Base-by-base conservation (phyloP, 2,329 filamentous ascomycete genomes). In the Periglandula ipomoeae region DNA sequence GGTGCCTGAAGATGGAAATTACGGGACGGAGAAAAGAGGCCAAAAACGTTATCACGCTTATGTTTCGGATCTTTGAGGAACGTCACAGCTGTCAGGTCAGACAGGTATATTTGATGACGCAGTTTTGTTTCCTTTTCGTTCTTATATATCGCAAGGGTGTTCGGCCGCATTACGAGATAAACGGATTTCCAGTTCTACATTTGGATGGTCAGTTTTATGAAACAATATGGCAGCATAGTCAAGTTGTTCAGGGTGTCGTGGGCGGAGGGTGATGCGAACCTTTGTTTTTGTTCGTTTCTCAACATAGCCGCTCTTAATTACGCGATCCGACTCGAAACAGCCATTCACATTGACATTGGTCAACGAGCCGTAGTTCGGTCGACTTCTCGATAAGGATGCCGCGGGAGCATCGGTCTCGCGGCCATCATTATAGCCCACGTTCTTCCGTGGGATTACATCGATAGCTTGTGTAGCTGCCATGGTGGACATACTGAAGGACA, bases 281-380 rank as follows among this genome's bases (percentile, higher is more conserved):
- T 94, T 95, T 52, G 91, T 97, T 73, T 91, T 95, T 17, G 89
- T 94, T 57, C 91, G 82, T 69, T 95, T 95, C 61, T 86, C 79
- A 35, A 95, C 82, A 56, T 85, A 85, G 51, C 91, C 90, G 50
- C 85, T 82, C 70, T 95, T 97, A 65, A 97, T 78, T 48, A 97
- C 87, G 45, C 89, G 84, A 66, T 98, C 93, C 61, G 94, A 95
- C 61, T 93, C 90, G 65, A 95, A 98, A 66, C 89, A 93, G 53
- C 93, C 93, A 66, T 95, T 90, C 66, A 95, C 85, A 63, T 91
- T 95, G 55, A 97, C 89, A 4, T 89, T 88, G 26, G 88, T 93
- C 61, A 89, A 82, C 15, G 82, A 75, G 55, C 86, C 81, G 39
- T 84, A 62, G 23, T 64, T 59, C 22, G 60, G 57, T 41, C 62